Conservation (phyloP, 805 yeast species). For the Yarrowia deformans region DNA sequence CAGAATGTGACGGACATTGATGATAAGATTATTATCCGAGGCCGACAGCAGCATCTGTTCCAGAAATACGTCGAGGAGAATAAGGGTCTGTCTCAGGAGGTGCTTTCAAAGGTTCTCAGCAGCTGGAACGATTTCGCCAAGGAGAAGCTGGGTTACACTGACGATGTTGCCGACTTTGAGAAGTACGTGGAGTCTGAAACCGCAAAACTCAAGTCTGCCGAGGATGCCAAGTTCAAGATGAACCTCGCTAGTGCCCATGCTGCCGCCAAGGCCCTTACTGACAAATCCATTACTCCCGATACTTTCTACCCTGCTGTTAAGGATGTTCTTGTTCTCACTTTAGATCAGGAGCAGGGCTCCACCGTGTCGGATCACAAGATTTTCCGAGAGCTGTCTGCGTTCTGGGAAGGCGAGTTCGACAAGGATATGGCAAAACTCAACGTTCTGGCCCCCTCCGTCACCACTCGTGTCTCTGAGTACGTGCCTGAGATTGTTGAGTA, state of each 20-base stretch:
- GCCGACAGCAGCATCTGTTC: constrained; percentile 85
- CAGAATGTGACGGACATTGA: constrained; percentile 99
- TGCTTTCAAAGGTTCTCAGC: constrained; percentile 53
- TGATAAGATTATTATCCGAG: constrained; percentile 94
- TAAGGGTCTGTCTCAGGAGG: constrained; percentile 48
- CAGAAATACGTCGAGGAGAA: constrained; percentile 58
- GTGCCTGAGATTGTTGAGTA: constrained; percentile 88
- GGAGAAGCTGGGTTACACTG: constrained; percentile 60
- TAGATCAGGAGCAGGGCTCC: constrained; percentile 77
- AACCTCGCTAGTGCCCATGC: constrained; percentile 65
- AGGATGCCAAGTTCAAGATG: constrained; percentile 88
- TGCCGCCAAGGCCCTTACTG: constrained; percentile 57
- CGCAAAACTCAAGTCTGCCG: constrained; percentile 57
- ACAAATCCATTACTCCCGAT: constrained; percentile 44
- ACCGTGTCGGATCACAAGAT: constrained; percentile 83
- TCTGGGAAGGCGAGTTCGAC: constrained; percentile 87
- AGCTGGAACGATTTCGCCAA: constrained; percentile 60
- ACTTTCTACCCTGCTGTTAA: constrained; percentile 61
- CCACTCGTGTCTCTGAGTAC: constrained; percentile 95
- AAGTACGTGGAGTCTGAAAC: constrained; percentile 63
- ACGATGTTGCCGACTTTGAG: constrained; percentile 55
- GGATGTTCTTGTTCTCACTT: constrained; percentile 74
- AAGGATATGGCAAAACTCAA: constrained; percentile 85
- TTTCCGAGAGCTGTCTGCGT: constrained; percentile 81
- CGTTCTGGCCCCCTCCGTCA: constrained; percentile 82